These are phyloP conservation scores for Amborella trichopoda DNA, from an alignment of 164 flowering plant species.

Conservation along the genomic window DNA sequence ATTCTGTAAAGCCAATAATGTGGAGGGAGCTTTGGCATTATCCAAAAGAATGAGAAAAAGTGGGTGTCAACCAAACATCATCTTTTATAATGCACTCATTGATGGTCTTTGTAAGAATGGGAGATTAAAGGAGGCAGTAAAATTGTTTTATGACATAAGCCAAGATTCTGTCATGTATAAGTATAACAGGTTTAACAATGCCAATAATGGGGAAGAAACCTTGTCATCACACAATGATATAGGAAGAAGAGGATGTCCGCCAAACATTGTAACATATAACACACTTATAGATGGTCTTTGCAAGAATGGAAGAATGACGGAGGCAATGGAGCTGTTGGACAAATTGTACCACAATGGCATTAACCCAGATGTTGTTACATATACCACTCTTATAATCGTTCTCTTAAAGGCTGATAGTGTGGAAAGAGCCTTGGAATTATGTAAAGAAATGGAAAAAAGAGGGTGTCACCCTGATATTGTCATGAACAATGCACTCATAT, in stretches of 20 bases:
- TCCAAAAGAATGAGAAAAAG: constrained; percentile 16
- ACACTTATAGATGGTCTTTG: constrained; percentile 67
- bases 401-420: constrained; percentile 47
- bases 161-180: no score
- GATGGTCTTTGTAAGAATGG: constrained; percentile 23
- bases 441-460: constrained; percentile 41
- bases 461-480: no score
- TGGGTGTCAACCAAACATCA: constrained; percentile 26
- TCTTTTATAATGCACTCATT: constrained; percentile 19
- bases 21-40: constrained; percentile 18
- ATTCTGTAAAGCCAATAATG: constrained; percentile 16
- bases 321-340: constrained; percentile 43
- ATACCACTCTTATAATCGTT: constrained; percentile 60
- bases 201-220: no score
- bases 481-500: no score
- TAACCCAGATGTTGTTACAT: constrained; percentile 47
- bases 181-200: no score
- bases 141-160: constrained; percentile 35
- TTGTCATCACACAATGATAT: no score
- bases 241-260: constrained; percentile 51
- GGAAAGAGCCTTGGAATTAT: constrained; percentile 49
- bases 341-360: constrained; percentile 44
- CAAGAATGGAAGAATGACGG: constrained; percentile 35
- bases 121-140: constrained; percentile 30
- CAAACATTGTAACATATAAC: constrained; percentile 70